Percentiles rank a stretch among this genome's conserved stretches.
Evolutionary conservation across 1,284 basidiomycete species (phyloP).

Genomic region (Leccinum subrobustum): DNA sequence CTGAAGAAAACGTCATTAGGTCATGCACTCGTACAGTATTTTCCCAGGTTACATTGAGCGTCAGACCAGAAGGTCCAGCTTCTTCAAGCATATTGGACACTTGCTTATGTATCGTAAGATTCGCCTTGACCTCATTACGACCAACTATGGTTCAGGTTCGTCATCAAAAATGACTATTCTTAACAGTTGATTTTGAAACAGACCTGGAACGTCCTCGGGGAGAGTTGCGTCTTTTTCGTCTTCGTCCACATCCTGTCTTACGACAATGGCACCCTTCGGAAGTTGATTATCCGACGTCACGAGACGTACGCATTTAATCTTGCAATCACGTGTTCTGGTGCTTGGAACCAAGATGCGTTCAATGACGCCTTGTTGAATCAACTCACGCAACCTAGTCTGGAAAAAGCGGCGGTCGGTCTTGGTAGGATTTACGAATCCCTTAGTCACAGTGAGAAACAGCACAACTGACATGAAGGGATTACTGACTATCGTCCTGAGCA

Average conservation of each 20-base stretch:
- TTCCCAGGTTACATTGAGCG: slow-evolving; percentile 53
- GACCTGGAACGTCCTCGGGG: slow-evolving; percentile 21
- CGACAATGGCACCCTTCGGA: slow-evolving; percentile 36
- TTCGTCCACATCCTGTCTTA: slow-evolving; percentile 39
- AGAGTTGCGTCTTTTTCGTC: slow-evolving; percentile 39
- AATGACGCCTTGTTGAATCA: slow-evolving; percentile 67
- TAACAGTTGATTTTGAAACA: slow-evolving; percentile 1
- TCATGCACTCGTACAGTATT: slow-evolving; percentile 4
- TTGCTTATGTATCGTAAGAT: slow-evolving; percentile 71
- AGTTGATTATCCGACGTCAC: slow-evolving; percentile 38
- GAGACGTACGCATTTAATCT: slow-evolving; percentile 62
- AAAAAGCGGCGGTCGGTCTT: slow-evolving; percentile 78
- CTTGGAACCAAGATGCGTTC: slow-evolving; percentile 70
- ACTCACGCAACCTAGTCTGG: slow-evolving; percentile 63
- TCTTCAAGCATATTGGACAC: slow-evolving; percentile 68
- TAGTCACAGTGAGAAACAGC: slow-evolving; percentile 9
- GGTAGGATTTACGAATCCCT: slow-evolving; percentile 74
- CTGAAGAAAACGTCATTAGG: slow-evolving; percentile 39
- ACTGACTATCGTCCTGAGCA: slow-evolving; percentile 67
- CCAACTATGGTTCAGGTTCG: slow-evolving; percentile 16
- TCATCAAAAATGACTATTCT: neutral
- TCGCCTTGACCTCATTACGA: slow-evolving; percentile 47
- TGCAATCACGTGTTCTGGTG: slow-evolving; percentile 43
- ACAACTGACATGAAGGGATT: neutral
- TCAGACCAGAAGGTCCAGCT: slow-evolving; percentile 65